Evolutionary conservation across 75 land plant species (phyloP), one percentile per base, ranked within the genome.

Genomic region (Picea glauca): DNA sequence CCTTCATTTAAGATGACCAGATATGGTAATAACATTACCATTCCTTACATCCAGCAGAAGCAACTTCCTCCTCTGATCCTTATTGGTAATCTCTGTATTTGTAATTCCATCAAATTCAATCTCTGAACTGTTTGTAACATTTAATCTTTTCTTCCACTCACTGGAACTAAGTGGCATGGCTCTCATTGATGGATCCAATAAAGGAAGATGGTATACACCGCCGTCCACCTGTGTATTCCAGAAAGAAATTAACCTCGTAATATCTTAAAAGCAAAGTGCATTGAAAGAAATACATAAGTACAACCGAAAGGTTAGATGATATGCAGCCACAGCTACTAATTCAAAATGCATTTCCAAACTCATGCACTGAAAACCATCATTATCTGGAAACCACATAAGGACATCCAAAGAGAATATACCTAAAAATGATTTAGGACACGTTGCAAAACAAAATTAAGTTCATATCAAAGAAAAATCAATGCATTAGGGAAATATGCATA

Each of bases 11-110:
- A 43, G 73, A 70, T 70, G 46, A 68, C 38, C 43, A 20, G 64
- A 59, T 58, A 56, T 26, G 59, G n/a, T 58, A 21, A 59, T 38
- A 73, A 75, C 75, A 46, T n/a, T 93, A 93, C 98, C 95, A 83
- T 95, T 95, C 85, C 98, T 93, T 33, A 93, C 93, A 89, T 93
- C 93, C 78, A 93, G 66, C 15, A 95, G 75, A 70, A 95, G 72
- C 20, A 73, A 76, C 23, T 75, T 78, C 78, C 82, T 81, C 75
- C 32, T 50, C 21, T 31, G 56, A 32, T 64, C 57, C 74, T 66
- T 11, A 2, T 50, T 64, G 62, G 76, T 64, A 66, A 21, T 60
- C 58, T 77, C 65, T 18, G 58, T 59, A 31, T 58, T 21, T 13
- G 73, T 20, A 70, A 43, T 70, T 40, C 23, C 31, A 43, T 78